These are phyloP conservation scores for Pisolithus marmoratus DNA, from an alignment of 768 basidiomycete species.

Conservation along the genomic window DNA sequence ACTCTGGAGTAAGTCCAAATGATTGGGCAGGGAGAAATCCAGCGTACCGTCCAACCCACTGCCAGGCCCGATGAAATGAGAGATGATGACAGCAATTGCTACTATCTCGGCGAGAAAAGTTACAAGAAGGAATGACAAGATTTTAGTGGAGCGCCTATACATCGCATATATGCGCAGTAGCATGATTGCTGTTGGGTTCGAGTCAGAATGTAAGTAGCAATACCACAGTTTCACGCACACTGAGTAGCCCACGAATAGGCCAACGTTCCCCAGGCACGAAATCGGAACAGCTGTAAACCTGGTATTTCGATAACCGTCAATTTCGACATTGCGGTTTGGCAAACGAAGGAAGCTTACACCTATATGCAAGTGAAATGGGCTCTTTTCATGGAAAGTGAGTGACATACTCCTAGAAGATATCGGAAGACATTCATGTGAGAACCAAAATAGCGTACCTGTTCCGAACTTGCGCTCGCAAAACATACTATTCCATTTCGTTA, in stretches of 20 bases:
- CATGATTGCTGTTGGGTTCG: slow-evolving; percentile 21
- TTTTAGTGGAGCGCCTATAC: slow-evolving; percentile 21
- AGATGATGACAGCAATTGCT: slow-evolving; percentile 21
- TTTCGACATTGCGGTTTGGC: neutral
- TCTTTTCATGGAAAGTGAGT: neutral
- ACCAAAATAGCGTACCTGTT: slow-evolving; percentile 8
- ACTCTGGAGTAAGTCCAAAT: neutral
- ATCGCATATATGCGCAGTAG: slow-evolving; percentile 29
- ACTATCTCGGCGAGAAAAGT: slow-evolving; percentile 19
- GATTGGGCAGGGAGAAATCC: neutral
- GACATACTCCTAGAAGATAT: slow-evolving; percentile 18
- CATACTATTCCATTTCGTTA: slow-evolving; percentile 12
- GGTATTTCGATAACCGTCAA: neutral
- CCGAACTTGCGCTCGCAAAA: slow-evolving; percentile 13
- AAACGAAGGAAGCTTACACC: slow-evolving; percentile 13
- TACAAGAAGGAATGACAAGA: slow-evolving; percentile 13
- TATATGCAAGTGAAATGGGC: slow-evolving; percentile 1
- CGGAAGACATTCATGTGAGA: neutral
- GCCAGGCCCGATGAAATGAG: slow-evolving; percentile 18
- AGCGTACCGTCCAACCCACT: slow-evolving; percentile 18
- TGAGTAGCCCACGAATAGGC: slow-evolving; percentile 27
- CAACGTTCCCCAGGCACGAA: slow-evolving; percentile 30
- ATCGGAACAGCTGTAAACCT: slow-evolving; percentile 24
- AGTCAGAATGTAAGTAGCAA: slow-evolving; percentile 3
- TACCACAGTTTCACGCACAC: slow-evolving; percentile 10